Conservation (phyloP, 192 early-diverging fungal genomes). For the Entomortierella chlamydospora region DNA sequence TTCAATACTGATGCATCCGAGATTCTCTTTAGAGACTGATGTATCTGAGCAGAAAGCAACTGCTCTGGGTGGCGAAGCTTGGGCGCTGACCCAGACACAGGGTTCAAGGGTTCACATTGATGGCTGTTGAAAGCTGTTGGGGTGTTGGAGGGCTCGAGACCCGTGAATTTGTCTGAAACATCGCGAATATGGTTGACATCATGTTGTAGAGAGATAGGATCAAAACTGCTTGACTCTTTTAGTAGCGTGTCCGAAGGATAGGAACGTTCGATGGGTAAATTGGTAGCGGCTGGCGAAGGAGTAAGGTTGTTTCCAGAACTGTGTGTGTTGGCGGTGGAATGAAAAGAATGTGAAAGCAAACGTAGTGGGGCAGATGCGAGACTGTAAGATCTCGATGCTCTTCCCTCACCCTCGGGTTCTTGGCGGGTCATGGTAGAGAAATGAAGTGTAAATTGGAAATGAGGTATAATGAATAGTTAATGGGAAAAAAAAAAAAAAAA, state of each 20-base stretch:
- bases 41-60: background rate
- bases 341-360: conserved; percentile 48
- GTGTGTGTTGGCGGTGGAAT: conserved; percentile 51
- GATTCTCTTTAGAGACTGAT: no score
- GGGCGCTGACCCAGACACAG: background rate
- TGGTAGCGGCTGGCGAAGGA: background rate
- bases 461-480: background rate
- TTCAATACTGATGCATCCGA: background rate
- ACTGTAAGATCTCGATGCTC: conserved; percentile 35
- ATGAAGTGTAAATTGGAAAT: no score
- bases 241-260: background rate
- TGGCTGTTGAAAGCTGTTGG: background rate
- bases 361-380: conserved; percentile 47
- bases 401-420: conserved; percentile 39
- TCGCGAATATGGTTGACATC: background rate
- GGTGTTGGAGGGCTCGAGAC: background rate
- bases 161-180: background rate
- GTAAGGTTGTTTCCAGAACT: background rate
- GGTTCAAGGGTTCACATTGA: background rate
- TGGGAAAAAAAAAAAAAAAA: background rate
- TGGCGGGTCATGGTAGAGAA: conserved; percentile 43
- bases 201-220: background rate
- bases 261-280: background rate
- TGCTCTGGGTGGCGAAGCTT: conserved; percentile 4
- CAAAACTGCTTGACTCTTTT: background rate